These are phyloP conservation scores for Cercophora scortea DNA, from an alignment of 495 filamentous ascomycete genomes.

Conservation along the genomic window DNA sequence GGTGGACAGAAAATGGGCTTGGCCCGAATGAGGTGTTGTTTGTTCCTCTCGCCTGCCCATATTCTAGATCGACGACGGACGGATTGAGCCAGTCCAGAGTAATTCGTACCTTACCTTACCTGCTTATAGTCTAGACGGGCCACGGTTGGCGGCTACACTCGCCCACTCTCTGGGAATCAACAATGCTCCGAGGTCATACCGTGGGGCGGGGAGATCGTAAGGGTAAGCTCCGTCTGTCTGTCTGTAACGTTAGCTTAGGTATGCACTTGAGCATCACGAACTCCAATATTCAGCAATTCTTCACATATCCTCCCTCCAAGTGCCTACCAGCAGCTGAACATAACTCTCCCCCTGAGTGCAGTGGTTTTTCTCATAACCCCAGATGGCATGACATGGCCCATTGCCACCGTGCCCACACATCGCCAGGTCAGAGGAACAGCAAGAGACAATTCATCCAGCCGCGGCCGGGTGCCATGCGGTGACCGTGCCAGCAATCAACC, in stretches of 20 bases:
- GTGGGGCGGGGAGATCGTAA: background rate
- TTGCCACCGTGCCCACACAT: background rate
- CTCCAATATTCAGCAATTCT: too few relatives aligned
- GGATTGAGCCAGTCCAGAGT: background rate
- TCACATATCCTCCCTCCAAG: too few relatives aligned
- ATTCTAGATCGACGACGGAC: too few relatives aligned
- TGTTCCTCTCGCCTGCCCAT: background rate
- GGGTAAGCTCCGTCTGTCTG: background rate
- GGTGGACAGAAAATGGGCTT: background rate
- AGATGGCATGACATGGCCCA: too few relatives aligned
- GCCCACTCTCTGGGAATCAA: background rate
- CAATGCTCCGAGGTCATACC: background rate
- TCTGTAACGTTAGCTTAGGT: constrained; percentile 1
- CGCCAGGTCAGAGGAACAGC: background rate
- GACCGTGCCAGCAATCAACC: background rate
- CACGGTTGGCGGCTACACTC: background rate
- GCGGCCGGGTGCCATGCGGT: too few relatives aligned
- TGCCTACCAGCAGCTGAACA: too few relatives aligned
- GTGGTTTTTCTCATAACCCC: too few relatives aligned
- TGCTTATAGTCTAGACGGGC: background rate
- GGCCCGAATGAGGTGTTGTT: background rate
- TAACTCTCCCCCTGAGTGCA: too few relatives aligned
- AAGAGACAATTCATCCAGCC: constrained; percentile 11
- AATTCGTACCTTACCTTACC: too few relatives aligned
- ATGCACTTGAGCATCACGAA: background rate